phyloP scores from a whole-genome alignment of 805 yeast genomes.

The Barnettozyma populi region DNA sequence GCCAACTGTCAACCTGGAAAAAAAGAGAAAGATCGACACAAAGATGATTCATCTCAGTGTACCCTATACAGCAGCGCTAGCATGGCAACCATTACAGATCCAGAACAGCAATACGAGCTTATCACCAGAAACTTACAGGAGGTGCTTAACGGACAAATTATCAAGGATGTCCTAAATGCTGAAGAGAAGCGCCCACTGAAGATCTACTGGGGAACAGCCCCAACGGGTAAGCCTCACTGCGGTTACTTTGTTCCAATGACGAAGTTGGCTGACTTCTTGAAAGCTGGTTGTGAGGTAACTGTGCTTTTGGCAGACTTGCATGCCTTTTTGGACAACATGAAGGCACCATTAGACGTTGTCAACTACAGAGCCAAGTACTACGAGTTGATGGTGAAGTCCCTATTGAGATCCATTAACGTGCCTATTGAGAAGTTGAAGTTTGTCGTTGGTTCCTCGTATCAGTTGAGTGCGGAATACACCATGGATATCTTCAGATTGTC shows the following conservation, averaged over 20 bases:
- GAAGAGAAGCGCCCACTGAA: conserved; percentile 79
- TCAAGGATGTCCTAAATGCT: conserved; percentile 58
- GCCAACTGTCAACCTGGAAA: background rate
- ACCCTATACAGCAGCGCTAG: background rate
- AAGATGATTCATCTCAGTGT: background rate
- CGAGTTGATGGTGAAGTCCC: conserved; percentile 76
- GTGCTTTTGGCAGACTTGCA: conserved; percentile 93
- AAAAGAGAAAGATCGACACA: background rate
- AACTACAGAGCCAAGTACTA: conserved; percentile 85
- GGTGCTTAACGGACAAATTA: conserved; percentile 61
- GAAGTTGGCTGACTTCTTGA: conserved; percentile 87
- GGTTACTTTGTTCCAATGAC: conserved; percentile 99
- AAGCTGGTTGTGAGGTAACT: conserved; percentile 93
- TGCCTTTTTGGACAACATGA: conserved; percentile 96
- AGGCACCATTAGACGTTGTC: conserved; percentile 93
- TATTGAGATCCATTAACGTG: conserved; percentile 79
- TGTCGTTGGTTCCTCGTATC: conserved; percentile 87
- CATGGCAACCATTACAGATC: conserved; percentile 30
- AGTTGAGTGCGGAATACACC: conserved; percentile 69
- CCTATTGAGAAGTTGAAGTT: conserved; percentile 86
- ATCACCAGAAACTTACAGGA: conserved; percentile 89
- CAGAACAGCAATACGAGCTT: conserved; percentile 61
- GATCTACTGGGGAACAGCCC: conserved; percentile 99
- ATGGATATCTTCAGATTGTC: conserved; percentile 85
- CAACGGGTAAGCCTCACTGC: conserved; percentile 98